Base-by-base conservation (phyloP, 176 grass and related monocot species). In the Zoysia pacifica region DNA sequence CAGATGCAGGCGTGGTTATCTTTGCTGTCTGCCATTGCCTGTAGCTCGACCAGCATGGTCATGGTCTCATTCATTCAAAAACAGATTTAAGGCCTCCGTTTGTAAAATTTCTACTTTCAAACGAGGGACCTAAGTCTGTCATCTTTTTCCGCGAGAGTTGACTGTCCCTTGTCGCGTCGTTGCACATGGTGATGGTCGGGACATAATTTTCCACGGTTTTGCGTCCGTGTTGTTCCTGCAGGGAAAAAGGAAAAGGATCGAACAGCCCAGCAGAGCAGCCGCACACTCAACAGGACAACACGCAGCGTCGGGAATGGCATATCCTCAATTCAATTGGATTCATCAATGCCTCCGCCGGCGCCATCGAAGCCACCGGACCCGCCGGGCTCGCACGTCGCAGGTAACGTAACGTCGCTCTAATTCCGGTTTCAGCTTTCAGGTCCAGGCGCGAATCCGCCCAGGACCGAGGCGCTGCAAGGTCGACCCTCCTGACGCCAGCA, bases 1-100 rank as follows among this genome's bases (percentile, higher is more conserved):
- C 52, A 48, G 67, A 3, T 12, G 72, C 71, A 86, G 84, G 78
- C 62, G 35, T 40, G 35, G 51, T 68, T 28, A 28, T 50, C 70
- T 81, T 76, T 41, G 37, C 18, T 71, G 77, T 67, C 77, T 42
- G 35, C 16, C 19, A 0, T 18, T 2, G 41, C 16, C n/a, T 74
- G 44, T 53, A 19, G 28, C 28, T 28, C 28, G 28, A 28, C 28
- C 28, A 28, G 15, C 43, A 28, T 36, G 42, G 73, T 39, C 59
- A 52, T 12, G 52, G 49, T 7, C 11, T 44, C 1, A 51, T 14
- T 16, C 12, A 37, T 18, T 6, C 44, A 19, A 81, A 48, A 16
- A 20, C 2, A 9, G 65, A 65, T 6, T 9, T 6, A 47, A 44
- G n/a, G n/a, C n/a, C 7, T 11, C 10, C 48, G 3, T 36, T 28